Conservation (phyloP, 441 rosid genomes). For the Corymbia calophylla region DNA sequence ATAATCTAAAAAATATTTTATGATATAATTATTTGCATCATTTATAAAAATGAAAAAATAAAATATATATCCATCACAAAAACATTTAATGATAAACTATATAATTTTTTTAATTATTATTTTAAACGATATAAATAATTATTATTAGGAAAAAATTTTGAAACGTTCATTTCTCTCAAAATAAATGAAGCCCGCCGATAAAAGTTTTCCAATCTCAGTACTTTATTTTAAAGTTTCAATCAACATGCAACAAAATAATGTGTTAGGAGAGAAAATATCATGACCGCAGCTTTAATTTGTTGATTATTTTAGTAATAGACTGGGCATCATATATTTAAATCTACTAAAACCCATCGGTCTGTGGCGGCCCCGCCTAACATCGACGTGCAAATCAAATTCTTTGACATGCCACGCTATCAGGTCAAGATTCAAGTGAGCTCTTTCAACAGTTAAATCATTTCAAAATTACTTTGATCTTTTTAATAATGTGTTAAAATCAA, state of each 20-base stretch:
- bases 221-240: neutral
- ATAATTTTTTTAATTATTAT: neutral
- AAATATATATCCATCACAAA: neutral
- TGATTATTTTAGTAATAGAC: neutral
- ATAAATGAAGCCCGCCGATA: neutral
- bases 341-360: neutral
- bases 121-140: accelerated
- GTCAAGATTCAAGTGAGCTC: neutral
- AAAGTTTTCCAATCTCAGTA: neutral
- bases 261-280: neutral
- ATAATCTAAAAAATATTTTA: neutral
- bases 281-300: neutral
- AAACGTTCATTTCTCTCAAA: accelerated
- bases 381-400: neutral
- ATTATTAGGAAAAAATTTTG: neutral
- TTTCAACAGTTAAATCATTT: neutral
- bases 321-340: neutral
- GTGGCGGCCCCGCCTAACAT: too few relatives aligned
- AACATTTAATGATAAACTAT: neutral
- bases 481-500: neutral
- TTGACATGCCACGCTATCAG: too few relatives aligned
- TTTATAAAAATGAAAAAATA: neutral
- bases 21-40: accelerated
- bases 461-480: neutral
- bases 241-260: neutral